phyloP scores from a whole-genome alignment of 257 asterid genomes.

The Scutellaria baicalensis region DNA sequence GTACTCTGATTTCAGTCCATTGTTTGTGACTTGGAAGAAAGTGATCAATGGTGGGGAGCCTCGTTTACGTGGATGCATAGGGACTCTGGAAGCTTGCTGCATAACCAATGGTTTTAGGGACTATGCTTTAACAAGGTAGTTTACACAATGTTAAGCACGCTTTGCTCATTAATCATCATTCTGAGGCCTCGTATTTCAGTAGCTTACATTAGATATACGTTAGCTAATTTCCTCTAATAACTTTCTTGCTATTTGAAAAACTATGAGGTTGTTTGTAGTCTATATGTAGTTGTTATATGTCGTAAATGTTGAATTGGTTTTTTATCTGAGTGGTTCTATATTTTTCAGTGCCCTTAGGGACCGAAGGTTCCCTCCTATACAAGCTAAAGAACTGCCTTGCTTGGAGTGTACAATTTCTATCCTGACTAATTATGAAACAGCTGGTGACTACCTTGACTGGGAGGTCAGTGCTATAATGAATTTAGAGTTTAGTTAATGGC shows the following conservation, averaged over 20 bases:
- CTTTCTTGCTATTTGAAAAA: background rate
- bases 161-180: background rate
- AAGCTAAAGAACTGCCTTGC: conserved; percentile 77
- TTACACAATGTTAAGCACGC: background rate
- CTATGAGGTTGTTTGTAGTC: background rate
- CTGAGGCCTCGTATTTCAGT: background rate
- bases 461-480: conserved; percentile 55
- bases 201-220: background rate
- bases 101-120: conserved; percentile 77
- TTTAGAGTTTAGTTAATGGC: background rate
- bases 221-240: background rate
- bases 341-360: conserved; percentile 83
- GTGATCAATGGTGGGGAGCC: conserved; percentile 88
- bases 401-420: conserved; percentile 95
- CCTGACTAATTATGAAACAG: conserved; percentile 79
- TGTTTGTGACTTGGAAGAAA: conserved; percentile 98
- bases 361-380: conserved; percentile 89
- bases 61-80: conserved; percentile 95
- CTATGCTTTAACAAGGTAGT: conserved; percentile 86
- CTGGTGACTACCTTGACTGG: conserved; percentile 85
- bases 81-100: conserved; percentile 86
- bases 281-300: background rate
- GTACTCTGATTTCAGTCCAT: conserved; percentile 55
- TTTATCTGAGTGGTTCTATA: background rate
- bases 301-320: background rate